phyloP scores from a whole-genome alignment of 225 moss, liverwort and hornwort genomes.

The Polytrichum commune region DNA sequence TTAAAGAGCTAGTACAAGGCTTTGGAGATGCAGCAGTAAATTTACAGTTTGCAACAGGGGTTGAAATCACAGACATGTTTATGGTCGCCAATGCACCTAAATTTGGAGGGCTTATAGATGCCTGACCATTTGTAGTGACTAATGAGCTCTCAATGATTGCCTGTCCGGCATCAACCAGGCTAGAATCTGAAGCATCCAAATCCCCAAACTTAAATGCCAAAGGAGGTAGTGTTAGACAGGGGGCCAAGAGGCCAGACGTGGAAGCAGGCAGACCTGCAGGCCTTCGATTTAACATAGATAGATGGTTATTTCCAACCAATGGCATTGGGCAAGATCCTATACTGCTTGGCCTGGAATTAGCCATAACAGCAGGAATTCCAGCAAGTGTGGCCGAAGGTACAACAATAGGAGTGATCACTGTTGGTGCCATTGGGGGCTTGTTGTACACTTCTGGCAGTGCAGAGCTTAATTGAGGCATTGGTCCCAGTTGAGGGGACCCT shows the following conservation, averaged over 20 bases:
- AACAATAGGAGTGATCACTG: conserved; percentile 12
- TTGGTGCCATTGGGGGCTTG: conserved; percentile 30
- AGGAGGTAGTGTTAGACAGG: conserved; percentile 50
- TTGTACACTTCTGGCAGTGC: conserved; percentile 35
- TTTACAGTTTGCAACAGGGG: conserved; percentile 34
- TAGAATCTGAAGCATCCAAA: conserved; percentile 70
- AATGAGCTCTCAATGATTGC: conserved; percentile 32
- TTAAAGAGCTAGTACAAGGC: conserved; percentile 41
- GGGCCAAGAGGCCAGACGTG: conserved; percentile 31
- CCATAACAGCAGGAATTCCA: conserved; percentile 33
- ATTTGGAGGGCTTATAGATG: conserved; percentile 24
- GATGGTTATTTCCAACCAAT: conserved; percentile 34
- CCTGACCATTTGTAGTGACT: conserved; percentile 41
- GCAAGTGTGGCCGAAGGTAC: conserved; percentile 30
- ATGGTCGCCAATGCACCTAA: conserved; percentile 33
- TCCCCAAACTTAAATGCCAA: conserved; percentile 82
- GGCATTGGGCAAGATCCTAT: conserved; percentile 16
- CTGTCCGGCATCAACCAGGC: conserved; percentile 26
- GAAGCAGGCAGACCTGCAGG: conserved; percentile 50
- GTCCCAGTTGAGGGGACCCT: conserved; percentile 33
- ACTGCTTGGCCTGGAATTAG: conserved; percentile 25
- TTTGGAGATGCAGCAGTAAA: conserved; percentile 50
- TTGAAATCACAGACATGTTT: conserved; percentile 23
- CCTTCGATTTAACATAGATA: conserved; percentile 48
- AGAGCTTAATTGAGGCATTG: conserved; percentile 31